phyloP scores from a whole-genome alignment of 192 early-diverging fungal species.

The Thoreauomyces humboldtii region DNA sequence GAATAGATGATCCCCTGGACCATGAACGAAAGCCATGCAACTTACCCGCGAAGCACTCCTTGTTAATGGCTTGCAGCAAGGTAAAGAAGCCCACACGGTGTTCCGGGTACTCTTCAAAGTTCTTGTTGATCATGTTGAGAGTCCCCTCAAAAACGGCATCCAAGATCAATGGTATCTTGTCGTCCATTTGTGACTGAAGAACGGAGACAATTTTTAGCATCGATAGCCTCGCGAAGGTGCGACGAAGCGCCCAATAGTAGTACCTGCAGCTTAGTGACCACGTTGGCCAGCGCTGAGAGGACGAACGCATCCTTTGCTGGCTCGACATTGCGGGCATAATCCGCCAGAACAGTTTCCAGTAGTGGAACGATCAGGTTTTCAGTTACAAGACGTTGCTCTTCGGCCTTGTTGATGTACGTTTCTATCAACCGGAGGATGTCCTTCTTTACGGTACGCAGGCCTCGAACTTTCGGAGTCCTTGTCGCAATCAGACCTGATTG shows the following conservation, averaged over 20 bases:
- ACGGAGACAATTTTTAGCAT: background rate
- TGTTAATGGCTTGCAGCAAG: slow-evolving; percentile 86
- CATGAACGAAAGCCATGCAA: background rate
- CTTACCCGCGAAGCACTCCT: slow-evolving; percentile 84
- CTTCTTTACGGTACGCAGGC: slow-evolving; percentile 94
- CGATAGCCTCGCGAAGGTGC: too few species aligned
- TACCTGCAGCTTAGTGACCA: slow-evolving; percentile 78
- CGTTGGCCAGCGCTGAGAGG: slow-evolving; percentile 85
- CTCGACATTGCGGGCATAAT: slow-evolving; percentile 85
- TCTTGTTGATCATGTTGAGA: slow-evolving; percentile 99
- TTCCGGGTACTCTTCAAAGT: slow-evolving; percentile 97
- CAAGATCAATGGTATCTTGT: slow-evolving; percentile 81
- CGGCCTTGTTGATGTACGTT: slow-evolving; percentile 83
- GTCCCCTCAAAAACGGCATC: slow-evolving; percentile 96
- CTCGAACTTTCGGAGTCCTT: slow-evolving; percentile 84
- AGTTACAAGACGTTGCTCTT: slow-evolving; percentile 77
- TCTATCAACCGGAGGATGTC: slow-evolving; percentile 93
- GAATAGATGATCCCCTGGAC: background rate
- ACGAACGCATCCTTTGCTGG: slow-evolving; percentile 94
- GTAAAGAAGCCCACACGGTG: slow-evolving; percentile 94
- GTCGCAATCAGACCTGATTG: slow-evolving; percentile 79
- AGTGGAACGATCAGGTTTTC: slow-evolving; percentile 87
- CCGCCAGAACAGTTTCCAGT: slow-evolving; percentile 82
- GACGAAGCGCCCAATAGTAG: too few species aligned
- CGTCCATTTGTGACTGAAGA: slow-evolving; percentile 66